Base-by-base conservation (phyloP, 257 asterid genomes). In the Nicotiana otophora region DNA sequence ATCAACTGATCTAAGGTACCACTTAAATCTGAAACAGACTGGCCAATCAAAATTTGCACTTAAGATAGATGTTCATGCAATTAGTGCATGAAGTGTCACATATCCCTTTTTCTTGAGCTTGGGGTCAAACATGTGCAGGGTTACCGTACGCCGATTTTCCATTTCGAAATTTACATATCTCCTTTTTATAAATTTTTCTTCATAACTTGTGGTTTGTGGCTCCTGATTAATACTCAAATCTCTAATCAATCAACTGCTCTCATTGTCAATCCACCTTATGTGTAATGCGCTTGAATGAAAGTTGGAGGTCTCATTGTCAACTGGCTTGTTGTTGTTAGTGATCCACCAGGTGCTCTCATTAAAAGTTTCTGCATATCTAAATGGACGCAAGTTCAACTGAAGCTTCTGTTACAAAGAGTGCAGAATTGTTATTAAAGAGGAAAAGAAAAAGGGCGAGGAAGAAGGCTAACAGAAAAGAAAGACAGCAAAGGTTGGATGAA, bases 401-500 rank as follows among this genome's bases (percentile, higher is more conserved):
- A 57, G 57, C 11, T 42, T 78, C 42, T 77, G 30, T 79, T 81
- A 80, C 23, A 34, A 61, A 39, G 46, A 72, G 14, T 57, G 57
- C 57, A 55, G 81, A 74, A 74, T 74, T 74, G 39, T 14, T 42
- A 17, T 77, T 69, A 33, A 84, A 70, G 39, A 89, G 80, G 70
- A 61, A 28, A 42, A 83, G 67, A 82, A n/a, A 54, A 31, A 82
- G 62, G 78, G 81, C 58, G 33, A 83, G 72, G 80, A 83, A 67
- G 83, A 70, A 26, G 64, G 82, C 81, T 57, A 84, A 72, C 82
- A 85, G 54, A 81, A 70, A 75, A 23, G 84, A 46, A 65, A 86
- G 74, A 60, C 30, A 39, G 81, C 83, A 81, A 83, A 86, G 65
- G 79, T 70, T 63, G 87, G 83, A 81, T 83, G 87, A 66, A 62